Evolutionary conservation across 148 eudicot genomes (phyloP).

Genomic region (Heliamphora exappendiculata): DNA sequence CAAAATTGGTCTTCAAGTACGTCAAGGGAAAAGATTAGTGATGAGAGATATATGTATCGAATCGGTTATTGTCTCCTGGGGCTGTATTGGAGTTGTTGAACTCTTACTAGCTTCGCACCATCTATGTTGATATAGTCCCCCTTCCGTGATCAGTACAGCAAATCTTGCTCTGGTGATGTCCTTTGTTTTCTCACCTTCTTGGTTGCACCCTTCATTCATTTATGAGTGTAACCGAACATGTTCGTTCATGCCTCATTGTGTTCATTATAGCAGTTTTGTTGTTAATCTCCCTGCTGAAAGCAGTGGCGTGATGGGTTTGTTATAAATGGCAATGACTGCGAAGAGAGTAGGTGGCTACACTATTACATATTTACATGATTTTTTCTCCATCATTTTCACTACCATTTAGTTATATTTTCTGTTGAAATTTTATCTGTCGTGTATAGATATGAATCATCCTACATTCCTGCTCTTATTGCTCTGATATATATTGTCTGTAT

Average conservation of each 20-base stretch:
- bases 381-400: background rate
- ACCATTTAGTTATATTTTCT: background rate
- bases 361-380: background rate
- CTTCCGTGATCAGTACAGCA: background rate
- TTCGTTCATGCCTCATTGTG: background rate
- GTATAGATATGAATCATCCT: background rate
- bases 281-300: background rate
- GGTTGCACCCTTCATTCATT: background rate
- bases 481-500: conserved; percentile 8
- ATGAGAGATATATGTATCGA: background rate
- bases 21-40: background rate
- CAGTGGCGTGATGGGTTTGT: background rate
- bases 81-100: background rate
- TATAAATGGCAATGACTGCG: background rate
- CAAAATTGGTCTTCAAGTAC: background rate
- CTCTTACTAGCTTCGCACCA: background rate
- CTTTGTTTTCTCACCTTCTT: background rate
- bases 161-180: background rate
- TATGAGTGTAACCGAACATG: conserved; percentile 3
- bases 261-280: background rate
- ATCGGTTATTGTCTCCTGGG: background rate
- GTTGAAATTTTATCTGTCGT: background rate
- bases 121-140: background rate
- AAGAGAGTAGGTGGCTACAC: background rate
- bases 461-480: conserved; percentile 1